Percentiles rank a stretch among this genome's conserved stretches.
phyloP scores from a whole-genome alignment of 768 basidiomycete genomes.

The Termitomyces sp. region DNA sequence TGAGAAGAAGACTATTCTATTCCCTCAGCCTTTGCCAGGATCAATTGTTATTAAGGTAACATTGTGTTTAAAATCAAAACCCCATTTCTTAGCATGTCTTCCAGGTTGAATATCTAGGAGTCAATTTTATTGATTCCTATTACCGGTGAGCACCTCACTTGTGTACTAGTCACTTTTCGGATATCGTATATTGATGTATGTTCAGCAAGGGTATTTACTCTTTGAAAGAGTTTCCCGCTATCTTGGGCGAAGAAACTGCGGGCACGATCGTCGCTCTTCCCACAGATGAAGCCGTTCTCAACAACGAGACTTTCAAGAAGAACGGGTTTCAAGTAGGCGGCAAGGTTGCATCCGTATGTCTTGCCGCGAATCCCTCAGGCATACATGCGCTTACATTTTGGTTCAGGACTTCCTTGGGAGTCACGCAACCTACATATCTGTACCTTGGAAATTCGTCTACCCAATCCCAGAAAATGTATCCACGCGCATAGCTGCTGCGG shows the following conservation, averaged over 20 bases:
- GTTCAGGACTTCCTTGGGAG: slow-evolving; percentile 40
- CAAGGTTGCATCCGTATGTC: slow-evolving; percentile 59
- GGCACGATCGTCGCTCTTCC: slow-evolving; percentile 76
- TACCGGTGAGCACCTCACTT: slow-evolving; percentile 42
- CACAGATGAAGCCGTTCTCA: slow-evolving; percentile 52
- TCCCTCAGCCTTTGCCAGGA: slow-evolving; percentile 53
- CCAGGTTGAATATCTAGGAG: slow-evolving; percentile 67
- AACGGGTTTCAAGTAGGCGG: slow-evolving; percentile 63
- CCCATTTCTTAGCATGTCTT: background rate
- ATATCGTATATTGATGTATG: too few species aligned
- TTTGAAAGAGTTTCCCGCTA: slow-evolving; percentile 48
- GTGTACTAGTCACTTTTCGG: background rate
- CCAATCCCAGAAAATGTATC: slow-evolving; percentile 59
- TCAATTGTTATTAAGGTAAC: slow-evolving; percentile 48
- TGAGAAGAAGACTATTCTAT: slow-evolving; percentile 56
- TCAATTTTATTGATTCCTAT: slow-evolving; percentile 89
- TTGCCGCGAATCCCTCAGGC: background rate
- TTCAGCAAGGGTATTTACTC: slow-evolving; percentile 66
- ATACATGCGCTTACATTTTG: background rate
- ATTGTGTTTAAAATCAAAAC: background rate
- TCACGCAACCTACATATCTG: slow-evolving; percentile 69
- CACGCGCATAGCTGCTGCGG: slow-evolving; percentile 58
- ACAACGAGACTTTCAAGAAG: slow-evolving; percentile 56
- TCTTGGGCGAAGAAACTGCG: slow-evolving; percentile 72
- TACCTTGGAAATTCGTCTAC: slow-evolving; percentile 55